Conservation (phyloP, 352 stramenopile species). For the Pythium scleroteichum region DNA sequence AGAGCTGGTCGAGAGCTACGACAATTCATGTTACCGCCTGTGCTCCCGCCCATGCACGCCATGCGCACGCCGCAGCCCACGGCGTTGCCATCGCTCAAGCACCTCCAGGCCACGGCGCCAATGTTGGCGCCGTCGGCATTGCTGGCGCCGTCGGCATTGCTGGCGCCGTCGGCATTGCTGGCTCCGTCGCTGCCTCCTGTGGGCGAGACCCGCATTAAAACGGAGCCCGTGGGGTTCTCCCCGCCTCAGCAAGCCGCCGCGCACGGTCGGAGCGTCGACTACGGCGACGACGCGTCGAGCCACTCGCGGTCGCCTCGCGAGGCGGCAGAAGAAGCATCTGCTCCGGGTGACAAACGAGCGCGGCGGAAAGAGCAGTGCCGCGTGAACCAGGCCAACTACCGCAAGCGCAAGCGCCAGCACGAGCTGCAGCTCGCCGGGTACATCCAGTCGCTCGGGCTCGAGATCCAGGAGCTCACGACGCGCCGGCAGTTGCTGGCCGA, state of each 20-base stretch:
- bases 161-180: not conserved
- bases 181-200: not conserved
- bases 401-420: constrained; percentile 52
- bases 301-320: not conserved
- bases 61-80: constrained; percentile 1
- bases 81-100: not conserved
- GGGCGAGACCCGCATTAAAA: not conserved
- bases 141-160: not conserved
- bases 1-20: not conserved
- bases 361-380: constrained; percentile 60
- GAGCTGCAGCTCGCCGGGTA: constrained; percentile 37
- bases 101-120: not conserved
- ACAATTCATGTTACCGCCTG: not conserved
- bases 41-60: constrained; percentile 1
- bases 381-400: constrained; percentile 66
- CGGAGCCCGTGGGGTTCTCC: no score
- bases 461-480: constrained; percentile 40
- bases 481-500: not conserved
- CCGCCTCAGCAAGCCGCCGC: no score
- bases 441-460: constrained; percentile 37
- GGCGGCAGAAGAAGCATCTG: not conserved
- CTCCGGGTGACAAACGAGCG: constrained; percentile 32
- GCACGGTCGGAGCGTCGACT: not conserved
- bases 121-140: not conserved
- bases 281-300: not conserved